Conservation (phyloP, 768 basidiomycete species). For the Russula abietina region DNA sequence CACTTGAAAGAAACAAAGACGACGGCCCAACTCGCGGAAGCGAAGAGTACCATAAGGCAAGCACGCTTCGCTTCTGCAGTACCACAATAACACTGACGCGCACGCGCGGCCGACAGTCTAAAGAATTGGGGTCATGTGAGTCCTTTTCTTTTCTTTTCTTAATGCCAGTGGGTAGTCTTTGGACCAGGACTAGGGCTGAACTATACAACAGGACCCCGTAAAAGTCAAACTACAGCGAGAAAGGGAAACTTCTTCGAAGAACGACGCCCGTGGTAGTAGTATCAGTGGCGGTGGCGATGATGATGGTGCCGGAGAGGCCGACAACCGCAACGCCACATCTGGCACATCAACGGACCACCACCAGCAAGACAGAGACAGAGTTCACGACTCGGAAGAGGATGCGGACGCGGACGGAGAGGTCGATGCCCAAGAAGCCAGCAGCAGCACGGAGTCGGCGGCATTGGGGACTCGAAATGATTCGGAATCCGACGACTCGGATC, state of each 20-base stretch:
- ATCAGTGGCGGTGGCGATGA: neutral
- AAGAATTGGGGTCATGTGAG: conserved; percentile 35
- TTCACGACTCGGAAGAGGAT: neutral
- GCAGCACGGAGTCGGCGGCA: neutral
- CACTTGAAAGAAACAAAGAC: conserved; percentile 32
- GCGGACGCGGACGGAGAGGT: conserved; percentile 3
- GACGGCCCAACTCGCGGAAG: conserved; percentile 29
- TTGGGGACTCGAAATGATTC: too few species aligned
- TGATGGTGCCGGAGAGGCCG: too few species aligned
- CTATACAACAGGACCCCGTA: conserved; percentile 29
- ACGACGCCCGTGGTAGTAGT: neutral
- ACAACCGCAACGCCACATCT: neutral
- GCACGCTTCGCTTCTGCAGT: too few species aligned
- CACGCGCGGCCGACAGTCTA: conserved; percentile 20
- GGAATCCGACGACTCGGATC: conserved; percentile 8
- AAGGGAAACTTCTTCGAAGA: neutral
- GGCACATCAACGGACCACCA: neutral
- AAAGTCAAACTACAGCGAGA: conserved; percentile 27
- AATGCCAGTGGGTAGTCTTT: neutral
- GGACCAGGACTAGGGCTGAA: neutral
- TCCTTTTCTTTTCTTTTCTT: neutral
- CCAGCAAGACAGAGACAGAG: neutral
- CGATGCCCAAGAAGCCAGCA: too few species aligned
- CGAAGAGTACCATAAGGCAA: conserved; percentile 33
- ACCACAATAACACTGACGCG: neutral